Conservation (phyloP, 345 rosid genomes). For the Aquilaria malaccensis region DNA sequence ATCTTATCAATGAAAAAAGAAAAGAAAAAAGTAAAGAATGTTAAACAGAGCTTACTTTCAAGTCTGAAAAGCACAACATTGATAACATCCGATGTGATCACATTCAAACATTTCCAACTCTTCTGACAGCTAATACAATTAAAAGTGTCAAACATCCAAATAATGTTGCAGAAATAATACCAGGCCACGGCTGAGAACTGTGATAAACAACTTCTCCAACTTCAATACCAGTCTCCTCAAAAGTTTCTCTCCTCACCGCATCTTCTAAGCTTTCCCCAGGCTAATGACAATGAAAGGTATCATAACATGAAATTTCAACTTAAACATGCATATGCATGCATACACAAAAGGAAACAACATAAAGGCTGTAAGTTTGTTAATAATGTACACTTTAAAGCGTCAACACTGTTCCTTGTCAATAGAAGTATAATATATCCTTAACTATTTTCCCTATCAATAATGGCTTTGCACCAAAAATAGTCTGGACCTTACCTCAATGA, state of each 20-base stretch:
- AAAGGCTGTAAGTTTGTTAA: background rate
- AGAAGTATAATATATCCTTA: too few species aligned
- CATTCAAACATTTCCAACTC: too few species aligned
- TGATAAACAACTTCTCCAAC: conserved; percentile 89
- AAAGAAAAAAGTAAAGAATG: too few species aligned
- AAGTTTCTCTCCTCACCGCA: conserved; percentile 94
- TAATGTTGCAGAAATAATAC: conserved; percentile 25
- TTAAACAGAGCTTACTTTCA: too few species aligned
- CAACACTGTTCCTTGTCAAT: too few species aligned
- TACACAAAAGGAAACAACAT: background rate
- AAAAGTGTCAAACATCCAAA: background rate
- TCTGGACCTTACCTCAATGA: conserved; percentile 57
- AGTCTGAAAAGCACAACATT: too few species aligned
- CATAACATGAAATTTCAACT: background rate
- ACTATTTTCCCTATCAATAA: too few species aligned
- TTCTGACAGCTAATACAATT: background rate
- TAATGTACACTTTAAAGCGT: too few species aligned
- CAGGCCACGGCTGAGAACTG: conserved; percentile 99
- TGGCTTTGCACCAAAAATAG: too few species aligned
- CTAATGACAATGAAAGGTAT: conserved; percentile 32
- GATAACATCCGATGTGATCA: too few species aligned
- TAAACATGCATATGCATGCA: background rate
- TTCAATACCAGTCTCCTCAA: conserved; percentile 94
- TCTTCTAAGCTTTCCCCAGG: conserved; percentile 99
- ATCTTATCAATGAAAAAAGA: too few species aligned